Percentiles rank a stretch among this genome's conserved stretches.
Evolutionary conservation across 495 filamentous ascomycete genomes (phyloP).

Genomic region (Penicillium lividum): DNA sequence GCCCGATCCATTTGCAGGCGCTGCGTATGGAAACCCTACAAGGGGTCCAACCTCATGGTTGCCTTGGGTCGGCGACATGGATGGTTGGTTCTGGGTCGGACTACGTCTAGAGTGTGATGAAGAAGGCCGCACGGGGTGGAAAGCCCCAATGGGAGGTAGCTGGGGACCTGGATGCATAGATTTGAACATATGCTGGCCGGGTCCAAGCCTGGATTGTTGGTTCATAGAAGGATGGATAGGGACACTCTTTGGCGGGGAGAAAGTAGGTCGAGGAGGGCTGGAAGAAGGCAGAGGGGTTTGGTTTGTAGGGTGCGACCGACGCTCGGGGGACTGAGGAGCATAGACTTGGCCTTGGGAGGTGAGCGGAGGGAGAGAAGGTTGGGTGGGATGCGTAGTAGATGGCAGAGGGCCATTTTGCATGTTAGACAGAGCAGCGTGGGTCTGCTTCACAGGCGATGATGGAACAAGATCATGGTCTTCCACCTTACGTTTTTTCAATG

Average conservation of each 20-base stretch:
- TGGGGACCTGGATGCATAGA: slow-evolving; percentile 35
- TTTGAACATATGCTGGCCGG: slow-evolving; percentile 32
- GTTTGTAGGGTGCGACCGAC: slow-evolving; percentile 32
- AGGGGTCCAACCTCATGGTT: slow-evolving; percentile 49
- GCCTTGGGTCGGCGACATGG: slow-evolving; percentile 54
- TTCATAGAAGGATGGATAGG: slow-evolving; percentile 22
- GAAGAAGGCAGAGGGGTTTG: slow-evolving; percentile 29
- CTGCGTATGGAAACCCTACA: slow-evolving; percentile 41
- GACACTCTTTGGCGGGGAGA: slow-evolving; percentile 39
- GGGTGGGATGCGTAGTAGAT: slow-evolving; percentile 13
- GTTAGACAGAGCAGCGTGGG: slow-evolving; percentile 22
- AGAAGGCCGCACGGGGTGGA: slow-evolving; percentile 42
- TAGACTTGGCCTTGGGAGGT: slow-evolving; percentile 34
- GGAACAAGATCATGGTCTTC: slow-evolving; percentile 24
- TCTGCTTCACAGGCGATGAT: slow-evolving; percentile 39
- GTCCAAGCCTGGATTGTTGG: slow-evolving; percentile 27
- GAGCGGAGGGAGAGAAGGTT: slow-evolving; percentile 27
- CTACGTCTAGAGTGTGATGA: slow-evolving; percentile 48
- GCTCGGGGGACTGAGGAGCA: slow-evolving; percentile 43
- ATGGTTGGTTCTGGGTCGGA: slow-evolving; percentile 46
- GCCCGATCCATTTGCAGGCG: slow-evolving; percentile 27
- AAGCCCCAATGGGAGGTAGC: slow-evolving; percentile 35
- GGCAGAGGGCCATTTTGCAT: slow-evolving; percentile 22
- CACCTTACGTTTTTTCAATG: slow-evolving; percentile 26
- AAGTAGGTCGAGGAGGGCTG: slow-evolving; percentile 38